These are phyloP conservation scores for Plasmodium knowlesi DNA, from an alignment of 169 alveolate species.

Conservation along the genomic window DNA sequence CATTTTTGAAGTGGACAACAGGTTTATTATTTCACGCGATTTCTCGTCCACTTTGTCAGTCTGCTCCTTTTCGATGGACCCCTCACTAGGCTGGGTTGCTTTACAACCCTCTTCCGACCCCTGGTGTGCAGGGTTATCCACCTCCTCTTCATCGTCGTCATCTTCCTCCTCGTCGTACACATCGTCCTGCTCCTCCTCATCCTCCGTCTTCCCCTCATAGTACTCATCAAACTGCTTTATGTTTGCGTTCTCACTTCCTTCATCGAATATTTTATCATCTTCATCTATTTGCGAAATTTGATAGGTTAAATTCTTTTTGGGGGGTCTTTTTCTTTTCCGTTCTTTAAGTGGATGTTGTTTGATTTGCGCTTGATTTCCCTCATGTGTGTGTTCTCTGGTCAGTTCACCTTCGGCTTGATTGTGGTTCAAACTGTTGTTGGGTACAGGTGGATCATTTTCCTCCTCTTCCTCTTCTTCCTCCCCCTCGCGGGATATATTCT, in stretches of 20 bases:
- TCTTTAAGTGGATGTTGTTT: conserved; percentile 17
- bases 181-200: conserved; percentile 14
- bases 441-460: background rate
- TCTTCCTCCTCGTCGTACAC: conserved; percentile 15
- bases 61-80: background rate
- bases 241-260: conserved; percentile 30
- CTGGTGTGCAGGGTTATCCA: background rate
- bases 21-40: background rate
- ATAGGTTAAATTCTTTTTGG: background rate
- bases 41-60: background rate
- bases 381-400: background rate
- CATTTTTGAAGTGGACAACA: background rate
- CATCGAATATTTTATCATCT: conserved; percentile 66
- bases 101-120: background rate
- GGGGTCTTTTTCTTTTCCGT: conserved; percentile 15
- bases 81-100: background rate
- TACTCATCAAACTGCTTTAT: conserved; percentile 16
- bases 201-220: conserved; percentile 3
- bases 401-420: background rate
- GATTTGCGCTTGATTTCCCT: background rate
- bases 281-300: conserved; percentile 12
- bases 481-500: conserved; percentile 15
- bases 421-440: background rate
- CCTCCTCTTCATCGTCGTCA: conserved; percentile 45
- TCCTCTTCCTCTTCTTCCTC: conserved; percentile 32